Base-by-base conservation (phyloP, 352 stramenopile genomes). In the Phytophthora sp. region DNA sequence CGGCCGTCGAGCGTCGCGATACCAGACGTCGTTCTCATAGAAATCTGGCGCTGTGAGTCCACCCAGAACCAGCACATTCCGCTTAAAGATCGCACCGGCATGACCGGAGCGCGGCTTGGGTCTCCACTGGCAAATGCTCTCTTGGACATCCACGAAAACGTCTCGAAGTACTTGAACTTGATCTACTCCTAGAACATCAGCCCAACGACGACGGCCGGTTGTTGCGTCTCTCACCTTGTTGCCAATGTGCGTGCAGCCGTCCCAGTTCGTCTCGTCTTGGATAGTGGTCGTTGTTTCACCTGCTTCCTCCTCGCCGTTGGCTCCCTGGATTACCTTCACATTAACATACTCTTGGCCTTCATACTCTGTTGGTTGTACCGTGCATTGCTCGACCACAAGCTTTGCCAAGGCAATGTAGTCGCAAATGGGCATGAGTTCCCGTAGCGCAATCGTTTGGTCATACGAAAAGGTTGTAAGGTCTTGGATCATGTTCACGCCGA, bases 1-100 rank as follows among this genome's bases (percentile, higher is more conserved):
- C 1, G 84, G 84, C n/a, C 63, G 71, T 31, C 67, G 66, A 45
- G 71, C 60, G 44, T 90, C 81, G 31, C 84, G 79, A 60, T 96
- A 96, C 91, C 91, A 98, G n/a, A 90, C 84, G 62, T 97, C 91
- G 52, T 93, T 92, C 20, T 89, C 76, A 36, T 89, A 88, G 63
- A 82, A 79, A 46, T 93, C 77, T 0, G 87, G 79, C 1, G 62
- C 62, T 2, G 80, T 79, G 47, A 91, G 77, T 0, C 90, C 88
- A 16, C 89, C 91, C 8, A 97, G 66, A 9, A 89, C 62, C 45
- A 96, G 82, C 1, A 96, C 67, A 27, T 80, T 86, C 33, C 84
- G 78, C 53, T 97, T 76, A 59, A 97, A 96, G 23, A 91, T 74
- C 0, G 80, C 67, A 13, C 82, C 82, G 7, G 69, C 81, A 45